Base-by-base conservation (phyloP, 2,329 filamentous ascomycete species). In the Nigrospora sphaerica region DNA sequence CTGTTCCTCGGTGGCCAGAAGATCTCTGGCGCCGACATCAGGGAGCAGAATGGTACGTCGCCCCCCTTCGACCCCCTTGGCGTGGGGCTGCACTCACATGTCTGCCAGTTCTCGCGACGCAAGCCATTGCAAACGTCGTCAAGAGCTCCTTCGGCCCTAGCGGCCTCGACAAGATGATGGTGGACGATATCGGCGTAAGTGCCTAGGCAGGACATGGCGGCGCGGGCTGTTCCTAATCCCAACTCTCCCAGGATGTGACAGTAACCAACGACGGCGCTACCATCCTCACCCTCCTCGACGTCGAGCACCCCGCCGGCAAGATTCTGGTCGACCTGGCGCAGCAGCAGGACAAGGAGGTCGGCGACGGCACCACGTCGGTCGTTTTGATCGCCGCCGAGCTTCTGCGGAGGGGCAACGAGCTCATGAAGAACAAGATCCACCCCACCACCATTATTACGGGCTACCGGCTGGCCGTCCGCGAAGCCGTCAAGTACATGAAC, bases 111-210 rank as follows among this genome's bases (percentile, higher is more conserved):
- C 81, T 90, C 57, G 93, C 93, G 57, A 97, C 93, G 39, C 90
- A 96, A 68, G 90, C 92, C 49, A 97, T 98, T 62, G 86, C 93
- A 61, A 98, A 97, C 82, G 91, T 98, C 49, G 90, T 98, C 68
- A 97, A 95, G 77, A 95, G 88, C 70, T 98, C 93, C 14, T 98
- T 98, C 65, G 93, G 93, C 46, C 93, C 93, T 44, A 95, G 89
- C 52, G 93, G 93, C 42, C 80, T 98, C 56, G 93, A 98, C 68
- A 98, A 98, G 81, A 98, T 98, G 93, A 97, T 98, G 93, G 93
- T 98, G 60, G 93, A 98, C 72, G 93, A 98, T 66, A 97, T 98
- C 67, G 93, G 93, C 63, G 86, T 89, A 80, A 59, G 83, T 60
- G 48, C 47, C 49, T 35, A 52, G 54, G 46, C 44, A 46, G 16